These are phyloP conservation scores for Gracilariopsis chorda DNA, from an alignment of 23 red algal genomes.

Conservation along the genomic window DNA sequence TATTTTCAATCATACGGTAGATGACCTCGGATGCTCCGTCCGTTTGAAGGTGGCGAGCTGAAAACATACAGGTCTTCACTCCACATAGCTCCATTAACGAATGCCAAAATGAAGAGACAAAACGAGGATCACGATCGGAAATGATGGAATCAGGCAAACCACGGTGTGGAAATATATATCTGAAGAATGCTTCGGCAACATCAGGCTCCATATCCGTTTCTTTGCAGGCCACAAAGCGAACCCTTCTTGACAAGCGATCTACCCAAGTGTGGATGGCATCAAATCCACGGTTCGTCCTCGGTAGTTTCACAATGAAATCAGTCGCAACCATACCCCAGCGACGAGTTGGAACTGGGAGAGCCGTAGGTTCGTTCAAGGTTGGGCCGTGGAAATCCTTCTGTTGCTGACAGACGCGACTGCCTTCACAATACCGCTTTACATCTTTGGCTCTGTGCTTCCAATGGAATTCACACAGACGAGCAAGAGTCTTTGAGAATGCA, in stretches of 20 bases:
- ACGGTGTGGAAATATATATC: background rate
- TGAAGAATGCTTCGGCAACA: background rate
- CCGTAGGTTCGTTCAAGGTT: background rate
- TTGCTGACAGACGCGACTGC: background rate
- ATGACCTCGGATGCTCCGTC: background rate
- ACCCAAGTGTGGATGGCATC: background rate
- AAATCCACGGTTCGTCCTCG: background rate
- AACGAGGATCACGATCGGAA: background rate
- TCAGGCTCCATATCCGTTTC: background rate
- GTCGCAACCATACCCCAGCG: background rate
- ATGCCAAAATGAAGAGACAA: background rate
- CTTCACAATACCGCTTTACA: background rate
- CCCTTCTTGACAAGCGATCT: background rate
- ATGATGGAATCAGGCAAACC: background rate
- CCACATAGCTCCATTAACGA: background rate
- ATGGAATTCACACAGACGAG: background rate
- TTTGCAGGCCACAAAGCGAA: background rate
- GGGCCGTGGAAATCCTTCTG: background rate
- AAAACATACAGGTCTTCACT: background rate
- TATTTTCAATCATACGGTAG: background rate
- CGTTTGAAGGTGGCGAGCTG: background rate
- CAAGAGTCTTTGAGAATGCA: background rate
- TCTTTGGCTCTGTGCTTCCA: background rate
- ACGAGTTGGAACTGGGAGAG: background rate
- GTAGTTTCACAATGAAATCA: background rate